Base-by-base conservation (phyloP, 306 rosid genomes). In the Dryas alaskensis region DNA sequence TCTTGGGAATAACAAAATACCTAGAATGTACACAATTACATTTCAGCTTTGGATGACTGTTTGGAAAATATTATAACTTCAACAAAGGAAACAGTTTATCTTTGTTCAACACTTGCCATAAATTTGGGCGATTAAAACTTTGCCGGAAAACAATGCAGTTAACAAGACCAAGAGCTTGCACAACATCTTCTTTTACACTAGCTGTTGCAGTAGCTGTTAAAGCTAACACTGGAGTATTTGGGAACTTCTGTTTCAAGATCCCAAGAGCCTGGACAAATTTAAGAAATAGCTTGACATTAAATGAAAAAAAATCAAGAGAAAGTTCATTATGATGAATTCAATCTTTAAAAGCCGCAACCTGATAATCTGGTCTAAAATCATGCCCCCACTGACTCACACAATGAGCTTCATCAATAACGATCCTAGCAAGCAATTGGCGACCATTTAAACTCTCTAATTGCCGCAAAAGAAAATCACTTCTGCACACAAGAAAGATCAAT, bases 331-430 rank as follows among this genome's bases (percentile, higher is more conserved):
- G 47, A 72, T 31, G 43, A 73, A 61, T 27, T 77, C 76, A 69
- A 54, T 14, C 47, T 57, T 53, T 43, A 46, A 70, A 65, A 81
- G 76, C 77, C 47, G 78, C 45, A 79, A 92, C 99, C 96, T 94
- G 99, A 87, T 94, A 94, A 81, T 94, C 99, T 48, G 99, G 99
- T 81, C 99, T 86, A 79, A 94, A 94, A 83, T 94, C 99, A 88
- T 94, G 99, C 76, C 99, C 99, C 99, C 99, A 94, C 86, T 94
- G 99, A 82, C 99, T 94, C 85, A 94, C 97, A 74, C 99, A 94
- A 78, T 94, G 99, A 79, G 99, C 99, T 80, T 94, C 99, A 78
- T 94, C 99, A 73, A 94, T 84, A 80, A 94, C 97, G 77, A 94
- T 87, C 86, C 99, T 86, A n/a, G 97, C 76, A 79, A 94, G 97